Evolutionary conservation across 208 protist species (phyloP).

Genomic region (Herpetomonas tarakana): DNA sequence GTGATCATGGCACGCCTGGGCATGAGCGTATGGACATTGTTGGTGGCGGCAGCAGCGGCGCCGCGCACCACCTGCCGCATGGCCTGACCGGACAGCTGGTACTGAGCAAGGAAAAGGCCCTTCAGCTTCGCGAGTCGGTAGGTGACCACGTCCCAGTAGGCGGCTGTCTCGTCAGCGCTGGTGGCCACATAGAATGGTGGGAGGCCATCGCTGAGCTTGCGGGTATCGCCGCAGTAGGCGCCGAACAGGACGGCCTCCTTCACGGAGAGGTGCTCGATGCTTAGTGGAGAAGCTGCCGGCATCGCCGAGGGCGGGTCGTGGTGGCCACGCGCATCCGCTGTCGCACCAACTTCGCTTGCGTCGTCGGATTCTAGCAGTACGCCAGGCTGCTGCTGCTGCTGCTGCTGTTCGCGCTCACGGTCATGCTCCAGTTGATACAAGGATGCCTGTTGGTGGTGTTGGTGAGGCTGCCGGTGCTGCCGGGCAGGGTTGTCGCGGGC

Average conservation of each 20-base stretch:
- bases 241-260: constrained; percentile 4
- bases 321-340: neutral
- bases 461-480: neutral
- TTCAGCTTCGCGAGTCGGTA: constrained; percentile 5
- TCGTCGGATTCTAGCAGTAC: neutral
- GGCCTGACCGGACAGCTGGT: neutral
- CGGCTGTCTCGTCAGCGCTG: constrained; percentile 4
- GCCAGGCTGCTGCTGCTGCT: neutral
- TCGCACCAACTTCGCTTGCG: neutral
- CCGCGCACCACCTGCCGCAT: neutral
- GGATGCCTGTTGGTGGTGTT: neutral
- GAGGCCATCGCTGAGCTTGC: constrained; percentile 9
- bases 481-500: neutral
- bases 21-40: neutral
- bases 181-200: constrained; percentile 16
- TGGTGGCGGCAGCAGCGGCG: neutral
- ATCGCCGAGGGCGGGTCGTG: neutral
- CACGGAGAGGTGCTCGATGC: constrained; percentile 1
- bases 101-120: neutral
- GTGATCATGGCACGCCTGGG: too few species aligned
- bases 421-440: too few species aligned
- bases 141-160: constrained; percentile 2
- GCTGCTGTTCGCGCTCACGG: too few species aligned
- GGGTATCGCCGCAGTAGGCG: neutral
- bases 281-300: neutral